Conservation (phyloP, 768 basidiomycete genomes). For the Phanerochaete carnosa region DNA sequence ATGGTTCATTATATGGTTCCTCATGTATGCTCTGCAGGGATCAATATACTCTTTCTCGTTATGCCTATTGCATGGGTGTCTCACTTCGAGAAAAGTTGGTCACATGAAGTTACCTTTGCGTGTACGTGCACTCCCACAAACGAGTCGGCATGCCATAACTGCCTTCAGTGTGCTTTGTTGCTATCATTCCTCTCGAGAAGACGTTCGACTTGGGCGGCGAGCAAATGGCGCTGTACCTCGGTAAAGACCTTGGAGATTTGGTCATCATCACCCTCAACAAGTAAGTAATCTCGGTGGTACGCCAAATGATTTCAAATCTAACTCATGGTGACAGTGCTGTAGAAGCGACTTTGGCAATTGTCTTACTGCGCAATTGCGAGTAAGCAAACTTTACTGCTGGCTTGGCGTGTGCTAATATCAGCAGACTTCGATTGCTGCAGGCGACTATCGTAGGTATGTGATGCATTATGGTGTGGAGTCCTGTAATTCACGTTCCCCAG, state of each 20-base stretch:
- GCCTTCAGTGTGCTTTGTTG: constrained; percentile 21
- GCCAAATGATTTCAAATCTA: neutral
- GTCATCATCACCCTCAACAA: constrained; percentile 64
- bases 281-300: constrained; percentile 30
- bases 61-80: constrained; percentile 61
- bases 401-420: neutral
- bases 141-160: neutral
- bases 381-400: constrained; percentile 31
- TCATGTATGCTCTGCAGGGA: constrained; percentile 6
- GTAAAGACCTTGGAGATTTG: constrained; percentile 62
- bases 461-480: neutral
- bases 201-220: constrained; percentile 64
- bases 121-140: constrained; percentile 31
- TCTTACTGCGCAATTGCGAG: constrained; percentile 70
- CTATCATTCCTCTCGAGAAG: constrained; percentile 61
- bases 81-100: constrained; percentile 41
- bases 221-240: constrained; percentile 53
- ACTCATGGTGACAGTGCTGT: constrained; percentile 43
- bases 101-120: constrained; percentile 37
- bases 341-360: constrained; percentile 69
- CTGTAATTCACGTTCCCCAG: constrained; percentile 25
- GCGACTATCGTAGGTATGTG: constrained; percentile 58
- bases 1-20: neutral
- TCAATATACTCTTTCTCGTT: constrained; percentile 55
- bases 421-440: constrained; percentile 60